Percentiles rank a stretch among this genome's conserved stretches.
phyloP scores from a whole-genome alignment of 176 grass and related monocot genomes.

The Paspalum vaginatum region DNA sequence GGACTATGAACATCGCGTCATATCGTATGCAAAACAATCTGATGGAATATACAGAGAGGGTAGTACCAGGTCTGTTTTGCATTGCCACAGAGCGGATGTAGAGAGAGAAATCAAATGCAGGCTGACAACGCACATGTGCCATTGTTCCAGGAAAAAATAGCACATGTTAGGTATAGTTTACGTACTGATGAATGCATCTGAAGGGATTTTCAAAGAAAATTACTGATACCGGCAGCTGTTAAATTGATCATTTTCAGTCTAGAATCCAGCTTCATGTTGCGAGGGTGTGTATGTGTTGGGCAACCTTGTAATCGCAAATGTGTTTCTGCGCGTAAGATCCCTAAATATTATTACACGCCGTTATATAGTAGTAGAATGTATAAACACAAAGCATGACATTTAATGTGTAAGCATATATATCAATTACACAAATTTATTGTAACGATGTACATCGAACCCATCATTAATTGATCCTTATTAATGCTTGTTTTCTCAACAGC shows the following conservation, averaged over 20 bases:
- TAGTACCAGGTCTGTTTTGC: neutral
- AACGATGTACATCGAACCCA: neutral
- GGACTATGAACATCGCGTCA: constrained; percentile 25
- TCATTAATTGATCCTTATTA: neutral
- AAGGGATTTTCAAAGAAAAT: neutral
- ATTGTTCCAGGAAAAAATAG: neutral
- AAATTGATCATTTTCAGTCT: neutral
- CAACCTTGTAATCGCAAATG: neutral
- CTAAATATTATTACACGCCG: neutral
- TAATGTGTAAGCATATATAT: neutral
- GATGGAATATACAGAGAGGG: neutral
- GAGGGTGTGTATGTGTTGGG: neutral
- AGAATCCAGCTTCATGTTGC: neutral
- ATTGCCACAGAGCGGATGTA: neutral
- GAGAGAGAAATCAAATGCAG: neutral
- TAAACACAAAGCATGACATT: neutral
- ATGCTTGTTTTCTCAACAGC: constrained; percentile 39
- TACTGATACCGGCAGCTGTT: neutral
- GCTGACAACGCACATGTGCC: neutral
- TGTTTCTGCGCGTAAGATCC: neutral
- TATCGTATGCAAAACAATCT: constrained; percentile 28
- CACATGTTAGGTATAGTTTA: neutral
- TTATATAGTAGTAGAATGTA: too few species aligned
- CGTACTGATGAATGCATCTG: neutral
- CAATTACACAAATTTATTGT: too few species aligned